Percentiles rank a stretch among this genome's conserved stretches.
Evolutionary conservation across 164 flowering plant species (phyloP).

Genomic region (Amborella trichopoda): DNA sequence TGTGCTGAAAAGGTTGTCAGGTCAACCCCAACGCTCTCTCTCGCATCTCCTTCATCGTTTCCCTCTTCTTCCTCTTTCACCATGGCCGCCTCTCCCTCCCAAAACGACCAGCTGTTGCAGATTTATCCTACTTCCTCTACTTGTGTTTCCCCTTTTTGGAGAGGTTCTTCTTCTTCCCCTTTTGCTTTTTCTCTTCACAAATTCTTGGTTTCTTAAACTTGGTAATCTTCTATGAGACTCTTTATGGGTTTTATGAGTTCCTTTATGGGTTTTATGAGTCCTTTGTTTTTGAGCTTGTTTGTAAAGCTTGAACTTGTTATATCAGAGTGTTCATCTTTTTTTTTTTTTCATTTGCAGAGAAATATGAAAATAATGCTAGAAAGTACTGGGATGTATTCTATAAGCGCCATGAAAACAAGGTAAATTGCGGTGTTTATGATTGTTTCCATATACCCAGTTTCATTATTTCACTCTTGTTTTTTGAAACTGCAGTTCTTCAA

Average conservation of each 20-base stretch:
- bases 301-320: background rate
- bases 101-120: conserved; percentile 21
- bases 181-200: too few relatives aligned
- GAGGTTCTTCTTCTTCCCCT: conserved; percentile 23
- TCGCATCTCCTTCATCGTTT: background rate
- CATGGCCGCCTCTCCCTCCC: background rate
- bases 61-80: background rate
- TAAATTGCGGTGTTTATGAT: too few relatives aligned
- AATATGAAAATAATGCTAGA: conserved; percentile 80
- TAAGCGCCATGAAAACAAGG: conserved; percentile 82
- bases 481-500: conserved; percentile 86
- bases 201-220: background rate
- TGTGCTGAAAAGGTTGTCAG: too few relatives aligned
- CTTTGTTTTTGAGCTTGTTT: background rate
- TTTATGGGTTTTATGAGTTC: conserved; percentile 1
- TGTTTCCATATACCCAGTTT: too few relatives aligned
- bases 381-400: conserved; percentile 96
- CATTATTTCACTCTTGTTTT: too few relatives aligned
- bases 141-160: conserved; percentile 59
- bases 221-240: background rate
- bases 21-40: too few relatives aligned
- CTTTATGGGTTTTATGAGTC: conserved; percentile 1
- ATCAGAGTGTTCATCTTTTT: background rate
- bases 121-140: conserved; percentile 36
- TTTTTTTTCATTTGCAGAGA: conserved; percentile 26